These are phyloP conservation scores for Brassica incana DNA, from an alignment of 345 rosid genomes.

Conservation along the genomic window DNA sequence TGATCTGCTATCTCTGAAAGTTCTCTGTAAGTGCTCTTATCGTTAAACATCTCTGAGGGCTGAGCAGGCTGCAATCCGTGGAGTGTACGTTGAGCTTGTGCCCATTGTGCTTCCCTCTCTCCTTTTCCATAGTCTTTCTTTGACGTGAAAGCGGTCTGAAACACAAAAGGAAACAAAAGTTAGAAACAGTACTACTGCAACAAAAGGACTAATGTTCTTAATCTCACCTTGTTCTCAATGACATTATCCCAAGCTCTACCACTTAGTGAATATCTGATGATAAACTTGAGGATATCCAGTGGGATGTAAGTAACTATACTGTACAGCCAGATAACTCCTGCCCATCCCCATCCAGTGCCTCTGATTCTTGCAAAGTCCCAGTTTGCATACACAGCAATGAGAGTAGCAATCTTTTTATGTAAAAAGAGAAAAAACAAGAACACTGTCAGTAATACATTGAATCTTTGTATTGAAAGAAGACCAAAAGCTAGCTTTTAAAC, in stretches of 20 bases:
- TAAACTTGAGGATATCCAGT: conserved; percentile 74
- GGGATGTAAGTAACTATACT: conserved; percentile 75
- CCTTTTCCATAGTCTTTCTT: conserved; percentile 85
- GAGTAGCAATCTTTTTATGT: conserved; percentile 62
- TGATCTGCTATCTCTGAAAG: conserved; percentile 86
- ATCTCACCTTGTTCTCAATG: conserved; percentile 67
- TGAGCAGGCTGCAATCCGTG: conserved; percentile 70
- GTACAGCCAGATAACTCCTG: conserved; percentile 88
- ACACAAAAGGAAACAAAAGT: conserved; percentile 7
- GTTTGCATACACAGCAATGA: conserved; percentile 76
- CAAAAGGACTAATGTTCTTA: neutral
- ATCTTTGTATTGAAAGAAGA: neutral
- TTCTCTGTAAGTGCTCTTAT: conserved; percentile 64
- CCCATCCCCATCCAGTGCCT: conserved; percentile 97
- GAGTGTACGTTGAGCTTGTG: conserved; percentile 78
- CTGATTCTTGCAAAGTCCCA: conserved; percentile 66
- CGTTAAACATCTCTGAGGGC: conserved; percentile 48
- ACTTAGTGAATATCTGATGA: conserved; percentile 60
- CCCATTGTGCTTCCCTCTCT: conserved; percentile 96
- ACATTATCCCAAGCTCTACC: conserved; percentile 88
- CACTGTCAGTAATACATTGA: conserved; percentile 14
- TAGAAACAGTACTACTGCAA: neutral
- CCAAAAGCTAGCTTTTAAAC: conserved; percentile 9
- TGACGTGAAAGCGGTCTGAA: conserved; percentile 87
- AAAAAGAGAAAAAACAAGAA: conserved; percentile 16